A percentile compares a stretch with the other conserved stretches of the same genome.
These are phyloP conservation scores for Pythium rhizo-oryzae DNA, from an alignment of 352 stramenopile species.

Conservation along the genomic window DNA sequence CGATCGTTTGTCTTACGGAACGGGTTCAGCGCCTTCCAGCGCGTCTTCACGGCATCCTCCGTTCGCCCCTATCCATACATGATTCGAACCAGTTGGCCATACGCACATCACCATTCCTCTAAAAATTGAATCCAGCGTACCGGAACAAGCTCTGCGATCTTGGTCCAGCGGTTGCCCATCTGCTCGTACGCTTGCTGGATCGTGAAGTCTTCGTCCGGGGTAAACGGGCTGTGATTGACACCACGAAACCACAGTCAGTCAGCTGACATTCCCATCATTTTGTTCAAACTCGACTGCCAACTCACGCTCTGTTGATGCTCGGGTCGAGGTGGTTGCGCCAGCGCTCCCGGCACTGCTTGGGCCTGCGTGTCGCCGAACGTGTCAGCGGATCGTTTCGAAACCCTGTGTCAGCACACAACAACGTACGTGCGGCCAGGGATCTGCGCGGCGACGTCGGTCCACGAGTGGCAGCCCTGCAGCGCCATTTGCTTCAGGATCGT, in stretches of 20 bases:
- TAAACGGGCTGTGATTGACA: slow-evolving; percentile 57
- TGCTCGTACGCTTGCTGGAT: slow-evolving; percentile 91
- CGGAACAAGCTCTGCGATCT: slow-evolving; percentile 89
- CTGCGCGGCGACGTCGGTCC: slow-evolving; percentile 67
- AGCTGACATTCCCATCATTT: too few species aligned
- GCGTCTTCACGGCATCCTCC: slow-evolving; percentile 79
- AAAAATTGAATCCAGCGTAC: background rate
- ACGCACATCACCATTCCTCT: too few species aligned
- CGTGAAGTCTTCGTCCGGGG: slow-evolving; percentile 91
- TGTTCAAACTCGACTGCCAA: background rate
- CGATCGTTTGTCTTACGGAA: slow-evolving; percentile 78
- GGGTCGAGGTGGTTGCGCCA: slow-evolving; percentile 97
- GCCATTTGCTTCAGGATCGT: slow-evolving; percentile 40
- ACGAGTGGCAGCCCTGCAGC: slow-evolving; percentile 44
- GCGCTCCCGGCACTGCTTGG: slow-evolving; percentile 96
- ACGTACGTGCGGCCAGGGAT: slow-evolving; percentile 79
- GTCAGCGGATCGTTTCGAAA: background rate
- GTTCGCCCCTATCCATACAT: slow-evolving; percentile 46
- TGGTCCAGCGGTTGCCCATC: slow-evolving; percentile 95
- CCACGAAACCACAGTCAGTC: too few species aligned
- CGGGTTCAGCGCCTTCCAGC: slow-evolving; percentile 83
- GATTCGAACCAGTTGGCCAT: too few species aligned
- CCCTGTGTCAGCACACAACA: background rate
- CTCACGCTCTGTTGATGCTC: slow-evolving; percentile 86
- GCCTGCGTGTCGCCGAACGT: slow-evolving; percentile 32